Evolutionary conservation across 257 asterid genomes (phyloP).

Genomic region (Cruciata laevipes): DNA sequence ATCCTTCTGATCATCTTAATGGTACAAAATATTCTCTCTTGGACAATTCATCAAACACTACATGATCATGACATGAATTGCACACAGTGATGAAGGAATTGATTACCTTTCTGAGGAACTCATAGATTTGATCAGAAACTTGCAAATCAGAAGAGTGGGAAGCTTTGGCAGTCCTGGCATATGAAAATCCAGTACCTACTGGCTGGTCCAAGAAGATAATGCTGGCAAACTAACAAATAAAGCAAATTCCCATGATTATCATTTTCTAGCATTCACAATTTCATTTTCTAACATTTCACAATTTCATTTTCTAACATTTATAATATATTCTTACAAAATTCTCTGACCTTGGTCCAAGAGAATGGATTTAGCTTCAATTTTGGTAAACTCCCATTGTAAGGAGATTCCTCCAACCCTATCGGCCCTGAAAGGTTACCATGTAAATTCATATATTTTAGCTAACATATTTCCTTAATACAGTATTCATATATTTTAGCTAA

Average conservation of each 20-base stretch:
- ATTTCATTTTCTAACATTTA: too few species aligned
- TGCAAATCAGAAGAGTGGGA: conserved; percentile 8
- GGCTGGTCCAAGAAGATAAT: conserved; percentile 25
- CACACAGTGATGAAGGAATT: background rate
- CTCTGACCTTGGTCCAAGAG: conserved; percentile 28
- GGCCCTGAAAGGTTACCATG: too few species aligned
- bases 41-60: background rate
- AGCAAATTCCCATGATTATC: too few species aligned
- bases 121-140: conserved; percentile 15
- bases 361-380: conserved; percentile 14
- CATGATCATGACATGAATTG: background rate
- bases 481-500: too few species aligned
- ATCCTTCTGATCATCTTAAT: too few species aligned
- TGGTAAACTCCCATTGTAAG: conserved; percentile 22
- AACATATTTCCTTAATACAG: too few species aligned
- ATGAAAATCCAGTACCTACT: conserved; percentile 28
- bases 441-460: too few species aligned
- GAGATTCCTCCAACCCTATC: too few species aligned
- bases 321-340: too few species aligned
- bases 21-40: too few species aligned
- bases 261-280: too few species aligned
- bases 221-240: conserved; percentile 15
- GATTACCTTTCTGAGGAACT: conserved; percentile 26
- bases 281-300: too few species aligned
- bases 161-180: conserved; percentile 23